phyloP scores from a whole-genome alignment of 768 basidiomycete genomes.

The Rubroboletus satanas region DNA sequence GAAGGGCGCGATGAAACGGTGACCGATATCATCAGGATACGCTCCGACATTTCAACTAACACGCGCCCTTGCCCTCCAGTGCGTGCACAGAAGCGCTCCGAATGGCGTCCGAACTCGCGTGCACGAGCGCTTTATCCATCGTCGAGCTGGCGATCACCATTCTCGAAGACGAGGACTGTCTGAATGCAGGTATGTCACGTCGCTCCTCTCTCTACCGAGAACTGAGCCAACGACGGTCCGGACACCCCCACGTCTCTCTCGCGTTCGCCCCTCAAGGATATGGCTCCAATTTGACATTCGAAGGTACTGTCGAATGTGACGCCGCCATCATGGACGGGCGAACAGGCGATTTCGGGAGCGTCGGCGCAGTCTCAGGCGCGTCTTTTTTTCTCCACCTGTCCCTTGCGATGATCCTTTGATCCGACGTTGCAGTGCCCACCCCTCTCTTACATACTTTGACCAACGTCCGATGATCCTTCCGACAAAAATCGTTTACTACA shows the following conservation, averaged over 20 bases:
- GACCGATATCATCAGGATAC: constrained; percentile 5
- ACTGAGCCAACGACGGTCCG: not conserved
- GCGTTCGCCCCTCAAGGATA: constrained; percentile 41
- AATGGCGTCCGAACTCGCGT: constrained; percentile 8
- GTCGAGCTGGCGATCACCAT: constrained; percentile 52
- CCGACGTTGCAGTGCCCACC: not conserved
- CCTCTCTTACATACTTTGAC: too few species aligned
- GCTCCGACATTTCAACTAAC: constrained; percentile 2
- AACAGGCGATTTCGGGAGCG: constrained; percentile 57
- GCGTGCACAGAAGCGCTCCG: constrained; percentile 48
- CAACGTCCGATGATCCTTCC: not conserved
- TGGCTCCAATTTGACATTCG: constrained; percentile 73
- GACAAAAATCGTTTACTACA: not conserved
- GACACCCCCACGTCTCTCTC: not conserved
- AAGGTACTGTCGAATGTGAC: constrained; percentile 80
- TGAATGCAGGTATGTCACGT: constrained; percentile 62
- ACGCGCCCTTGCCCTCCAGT: constrained; percentile 28
- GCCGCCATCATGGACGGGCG: constrained; percentile 65
- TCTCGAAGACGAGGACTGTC: constrained; percentile 61
- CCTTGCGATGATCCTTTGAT: not conserved
- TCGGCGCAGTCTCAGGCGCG: constrained; percentile 68
- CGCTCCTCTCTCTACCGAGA: not conserved
- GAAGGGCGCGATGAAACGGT: constrained; percentile 57
- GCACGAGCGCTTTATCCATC: constrained; percentile 37
- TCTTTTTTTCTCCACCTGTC: not conserved